These are phyloP conservation scores for Lasiodiplodia gonubiensis DNA, from an alignment of 2,329 filamentous ascomycete genomes.

Conservation along the genomic window DNA sequence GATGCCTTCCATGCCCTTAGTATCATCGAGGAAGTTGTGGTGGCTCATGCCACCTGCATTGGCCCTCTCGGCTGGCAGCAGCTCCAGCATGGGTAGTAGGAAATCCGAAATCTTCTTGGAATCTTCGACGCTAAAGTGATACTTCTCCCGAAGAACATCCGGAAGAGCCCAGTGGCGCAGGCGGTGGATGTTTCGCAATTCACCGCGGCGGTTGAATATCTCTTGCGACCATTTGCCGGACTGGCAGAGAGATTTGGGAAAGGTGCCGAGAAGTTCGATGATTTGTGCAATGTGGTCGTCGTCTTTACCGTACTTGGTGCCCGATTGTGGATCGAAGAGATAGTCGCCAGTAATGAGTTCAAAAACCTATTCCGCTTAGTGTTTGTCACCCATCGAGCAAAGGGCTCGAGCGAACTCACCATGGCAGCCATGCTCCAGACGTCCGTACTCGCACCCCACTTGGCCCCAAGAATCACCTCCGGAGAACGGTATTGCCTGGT, in stretches of 20 bases:
- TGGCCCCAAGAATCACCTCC: slow-evolving; percentile 93
- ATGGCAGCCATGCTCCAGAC: slow-evolving; percentile 99
- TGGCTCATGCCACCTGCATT: slow-evolving; percentile 96
- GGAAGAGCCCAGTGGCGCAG: slow-evolving; percentile 94
- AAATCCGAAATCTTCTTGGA: slow-evolving; percentile 80
- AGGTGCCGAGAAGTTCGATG: slow-evolving; percentile 92
- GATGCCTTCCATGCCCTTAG: slow-evolving; percentile 84
- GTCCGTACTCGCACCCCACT: slow-evolving; percentile 99
- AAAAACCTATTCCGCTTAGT: slow-evolving; percentile 71
- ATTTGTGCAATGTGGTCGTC: slow-evolving; percentile 99
- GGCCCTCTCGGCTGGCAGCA: slow-evolving; percentile 84
- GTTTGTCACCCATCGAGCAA: not conserved
- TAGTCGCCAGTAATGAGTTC: slow-evolving; percentile 98
- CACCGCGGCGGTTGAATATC: slow-evolving; percentile 97
- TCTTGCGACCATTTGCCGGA: slow-evolving; percentile 97
- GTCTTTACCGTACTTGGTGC: slow-evolving; percentile 98
- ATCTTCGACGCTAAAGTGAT: slow-evolving; percentile 89
- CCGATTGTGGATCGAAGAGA: slow-evolving; percentile 96
- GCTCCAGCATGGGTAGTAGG: slow-evolving; percentile 86
- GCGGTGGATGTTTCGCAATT: slow-evolving; percentile 95
- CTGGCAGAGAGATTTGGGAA: slow-evolving; percentile 89
- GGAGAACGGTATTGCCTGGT: slow-evolving; percentile 96
- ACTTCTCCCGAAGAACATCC: slow-evolving; percentile 94
- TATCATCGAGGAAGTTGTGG: slow-evolving; percentile 81
- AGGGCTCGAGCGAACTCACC: slow-evolving; percentile 62